phyloP scores from a whole-genome alignment of 2,329 filamentous ascomycete genomes.

The Cladosporium colombiae region DNA sequence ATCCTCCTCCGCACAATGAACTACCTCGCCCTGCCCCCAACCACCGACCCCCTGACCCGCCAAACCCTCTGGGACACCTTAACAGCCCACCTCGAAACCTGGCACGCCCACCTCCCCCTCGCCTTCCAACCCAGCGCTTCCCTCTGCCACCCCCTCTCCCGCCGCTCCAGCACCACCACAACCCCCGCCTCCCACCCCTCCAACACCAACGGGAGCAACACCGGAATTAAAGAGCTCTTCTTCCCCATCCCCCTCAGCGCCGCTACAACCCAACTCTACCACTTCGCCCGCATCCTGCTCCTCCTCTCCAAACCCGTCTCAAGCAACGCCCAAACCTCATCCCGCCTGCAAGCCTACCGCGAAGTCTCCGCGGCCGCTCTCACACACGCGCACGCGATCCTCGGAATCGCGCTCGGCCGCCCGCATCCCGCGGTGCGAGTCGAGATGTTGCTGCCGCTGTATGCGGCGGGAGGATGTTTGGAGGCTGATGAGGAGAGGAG shows the following conservation, averaged over 20 bases:
- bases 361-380: slow-evolving; percentile 55
- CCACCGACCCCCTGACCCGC: slow-evolving; percentile 37
- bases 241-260: slow-evolving; percentile 64
- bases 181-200: slow-evolving; percentile 19
- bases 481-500: slow-evolving; percentile 56
- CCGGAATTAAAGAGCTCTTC: slow-evolving; percentile 56
- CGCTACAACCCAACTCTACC: slow-evolving; percentile 65
- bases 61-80: slow-evolving; percentile 53
- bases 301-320: slow-evolving; percentile 61
- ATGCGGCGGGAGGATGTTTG: slow-evolving; percentile 62
- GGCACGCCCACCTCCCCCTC: slow-evolving; percentile 60
- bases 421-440: slow-evolving; percentile 58
- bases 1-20: slow-evolving; percentile 66
- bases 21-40: slow-evolving; percentile 59
- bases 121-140: slow-evolving; percentile 60
- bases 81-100: slow-evolving; percentile 59
- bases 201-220: background rate
- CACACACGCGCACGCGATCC: slow-evolving; percentile 61
- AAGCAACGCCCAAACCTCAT: slow-evolving; percentile 44
- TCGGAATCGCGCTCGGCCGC: slow-evolving; percentile 60
- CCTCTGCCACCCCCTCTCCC: slow-evolving; percentile 27
- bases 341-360: slow-evolving; percentile 56
- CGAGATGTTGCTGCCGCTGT: slow-evolving; percentile 59
- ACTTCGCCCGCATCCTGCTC: slow-evolving; percentile 63
- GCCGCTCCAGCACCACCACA: background rate